Percentiles rank a stretch among this genome's conserved stretches.
Conservation (phyloP, 352 stramenopile genomes). For the Globisporangium paroecandrum region DNA sequence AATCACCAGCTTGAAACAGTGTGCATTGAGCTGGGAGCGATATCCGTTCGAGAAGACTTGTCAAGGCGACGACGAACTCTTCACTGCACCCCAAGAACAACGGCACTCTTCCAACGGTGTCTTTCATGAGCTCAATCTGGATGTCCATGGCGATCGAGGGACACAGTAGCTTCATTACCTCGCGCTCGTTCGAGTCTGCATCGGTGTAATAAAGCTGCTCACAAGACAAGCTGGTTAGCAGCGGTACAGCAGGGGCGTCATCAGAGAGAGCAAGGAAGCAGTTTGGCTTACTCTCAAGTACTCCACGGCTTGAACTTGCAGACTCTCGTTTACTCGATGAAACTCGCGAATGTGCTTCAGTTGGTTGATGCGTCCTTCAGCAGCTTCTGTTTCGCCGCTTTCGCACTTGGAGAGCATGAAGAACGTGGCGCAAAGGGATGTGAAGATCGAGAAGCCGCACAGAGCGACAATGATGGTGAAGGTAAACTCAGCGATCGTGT, state of each 20-base stretch:
- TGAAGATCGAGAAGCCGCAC: constrained; percentile 71
- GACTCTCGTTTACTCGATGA: constrained; percentile 48
- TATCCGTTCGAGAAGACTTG: constrained; percentile 60
- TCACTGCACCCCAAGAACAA: constrained; percentile 57
- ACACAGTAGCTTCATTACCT: constrained; percentile 65
- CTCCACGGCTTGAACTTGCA: constrained; percentile 61
- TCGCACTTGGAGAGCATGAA: constrained; percentile 82
- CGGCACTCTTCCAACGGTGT: constrained; percentile 44
- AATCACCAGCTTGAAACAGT: constrained; percentile 52
- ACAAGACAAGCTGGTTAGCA: constrained; percentile 5
- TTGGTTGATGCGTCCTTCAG: constrained; percentile 68
- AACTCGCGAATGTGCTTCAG: constrained; percentile 70
- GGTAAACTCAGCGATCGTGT: constrained; percentile 42
- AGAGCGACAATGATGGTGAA: constrained; percentile 67
- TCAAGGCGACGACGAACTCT: constrained; percentile 56
- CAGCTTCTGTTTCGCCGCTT: constrained; percentile 51
- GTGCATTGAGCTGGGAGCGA: constrained; percentile 53
- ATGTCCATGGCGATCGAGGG: constrained; percentile 74
- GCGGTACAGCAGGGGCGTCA: not conserved
- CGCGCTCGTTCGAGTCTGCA: constrained; percentile 65
- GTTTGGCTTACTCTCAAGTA: constrained; percentile 43
- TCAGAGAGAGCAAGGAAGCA: not conserved
- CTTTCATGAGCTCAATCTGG: constrained; percentile 61
- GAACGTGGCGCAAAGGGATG: constrained; percentile 61
- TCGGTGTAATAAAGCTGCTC: constrained; percentile 62